Base-by-base conservation (phyloP, 2,329 filamentous ascomycete species). In the Blastomyces gilchristii region DNA sequence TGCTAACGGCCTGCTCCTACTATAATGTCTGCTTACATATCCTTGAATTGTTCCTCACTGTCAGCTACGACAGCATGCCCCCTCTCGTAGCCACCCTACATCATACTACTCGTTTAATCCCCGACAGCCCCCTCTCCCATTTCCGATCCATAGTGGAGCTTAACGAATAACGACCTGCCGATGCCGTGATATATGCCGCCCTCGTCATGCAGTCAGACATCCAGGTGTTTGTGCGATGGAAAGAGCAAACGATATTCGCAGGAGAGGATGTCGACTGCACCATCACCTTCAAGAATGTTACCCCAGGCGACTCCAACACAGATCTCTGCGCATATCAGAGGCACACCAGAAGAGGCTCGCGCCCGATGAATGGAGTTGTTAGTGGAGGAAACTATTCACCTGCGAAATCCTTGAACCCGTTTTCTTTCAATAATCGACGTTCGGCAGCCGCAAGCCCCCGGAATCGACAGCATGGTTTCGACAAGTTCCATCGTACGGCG, bases 231-330 rank as follows among this genome's bases (percentile, higher is more conserved):
- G 90, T 99, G 76, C 87, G 88, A 79, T 99, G 93, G 89, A 88
- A 91, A 75, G 90, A 96, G 73, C 87, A 93, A 75, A 92, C 90
- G 66, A 90, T 99, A 71, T 99, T 97, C 78, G 90, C 94, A 63
- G 94, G 94, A 76, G 94, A 99, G 81, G 89, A 96, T 72, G 85
- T 97, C 72, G 90, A 92, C 78, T 97, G 94, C 78, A 91, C 87
- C 68, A 96, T 99, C 75, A 97, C 90, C 60, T 99, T 99, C 79
- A 93, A 89, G 78, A 99, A 99, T 74, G 83, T 92, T 59, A 80
- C 83, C 39, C 75, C 83, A 59, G 78, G 77, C 49, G 71, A 68
- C 65, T 68, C 67, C 62, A 69, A 70, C 54, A 72, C 76, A 39
- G 63, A 72, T 58, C 68, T 65, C 66, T 69, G 68, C 67, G 68